Evolutionary conservation across 805 yeast species (phyloP), one percentile per base, ranked within the genome.

Genomic region (Candida suzukii): DNA sequence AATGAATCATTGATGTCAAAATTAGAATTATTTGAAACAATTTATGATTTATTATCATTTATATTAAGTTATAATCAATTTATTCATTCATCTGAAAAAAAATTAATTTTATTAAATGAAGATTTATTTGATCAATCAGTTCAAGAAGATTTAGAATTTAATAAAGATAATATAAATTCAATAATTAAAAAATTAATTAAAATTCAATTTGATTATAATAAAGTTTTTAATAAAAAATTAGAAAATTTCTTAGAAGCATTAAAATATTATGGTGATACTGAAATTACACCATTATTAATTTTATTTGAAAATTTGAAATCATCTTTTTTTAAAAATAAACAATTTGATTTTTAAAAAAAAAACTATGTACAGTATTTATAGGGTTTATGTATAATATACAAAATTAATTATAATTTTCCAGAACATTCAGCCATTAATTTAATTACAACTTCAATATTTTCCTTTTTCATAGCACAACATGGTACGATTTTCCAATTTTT

Each of bases 401-500:
- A 7, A 6, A 6, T 17, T 20, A 24, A 16, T 46, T 24, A 21
- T 22, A 46, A 27, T 41, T 56, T 61, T 3, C 61, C 63, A 2
- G 77, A 72, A 29, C 74, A 64, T 48, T 74, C 78, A 6, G 82
- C 83, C 96, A 90, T 88, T 62, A 80, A 67, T 24, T 68, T 59
- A 19, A 88, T 73, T 44, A 90, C 75, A 22, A 66, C 67, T 40
- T 87, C 90, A 12, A 88, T 70, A 51, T 88, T 88, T 51, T 84
- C 87, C 19, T 71, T 74, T 31, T 73, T 72, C 50, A 73, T 63
- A 0, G 98, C 96, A 63, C 96, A 85, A 34, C 90, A 82, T 0
- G 98, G 97, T 2, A 88, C 73, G 17, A 78, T 70, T 43, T 78
- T 76, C 95, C 95, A 88, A 5, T 50, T 50, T 32, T 60, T 59